Conservation (phyloP, 441 rosid species). For the Euphorbia schlechtendalii region DNA sequence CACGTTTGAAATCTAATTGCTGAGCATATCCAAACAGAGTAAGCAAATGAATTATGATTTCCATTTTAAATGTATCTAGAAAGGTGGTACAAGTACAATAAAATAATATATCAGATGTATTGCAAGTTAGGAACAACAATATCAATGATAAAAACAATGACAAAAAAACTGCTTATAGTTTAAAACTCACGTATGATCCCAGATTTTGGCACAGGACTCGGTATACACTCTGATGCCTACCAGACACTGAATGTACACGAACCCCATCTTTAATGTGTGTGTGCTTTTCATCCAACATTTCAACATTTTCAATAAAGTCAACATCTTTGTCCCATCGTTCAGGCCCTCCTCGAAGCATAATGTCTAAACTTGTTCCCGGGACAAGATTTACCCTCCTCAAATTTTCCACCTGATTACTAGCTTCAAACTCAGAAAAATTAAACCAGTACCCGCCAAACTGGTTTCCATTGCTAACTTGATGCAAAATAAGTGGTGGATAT, state of each 20-base stretch:
- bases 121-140: background rate
- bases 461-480: conserved; percentile 72
- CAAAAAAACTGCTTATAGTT: background rate
- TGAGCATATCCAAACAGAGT: conserved; percentile 31
- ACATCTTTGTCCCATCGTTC: conserved; percentile 69
- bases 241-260: conserved; percentile 37
- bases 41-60: conserved; percentile 18
- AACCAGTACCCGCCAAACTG: conserved; percentile 89
- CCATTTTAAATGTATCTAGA: conserved; percentile 8
- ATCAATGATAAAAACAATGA: background rate
- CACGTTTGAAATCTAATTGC: conserved; percentile 72
- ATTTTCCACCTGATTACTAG: conserved; percentile 38
- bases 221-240: conserved; percentile 35
- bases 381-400: conserved; percentile 62
- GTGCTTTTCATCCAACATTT: conserved; percentile 37
- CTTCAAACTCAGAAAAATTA: conserved; percentile 41
- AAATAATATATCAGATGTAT: background rate
- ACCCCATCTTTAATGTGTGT: conserved; percentile 35
- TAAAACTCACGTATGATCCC: conserved; percentile 68
- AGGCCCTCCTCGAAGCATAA: conserved; percentile 82
- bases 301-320: conserved; percentile 51
- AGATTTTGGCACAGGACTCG: conserved; percentile 55
- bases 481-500: conserved; percentile 62
- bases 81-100: background rate
- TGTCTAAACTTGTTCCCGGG: conserved; percentile 78